Evolutionary conservation across 2,329 filamentous ascomycete species (phyloP).

Genomic region (Coniochaeta sp.): DNA sequence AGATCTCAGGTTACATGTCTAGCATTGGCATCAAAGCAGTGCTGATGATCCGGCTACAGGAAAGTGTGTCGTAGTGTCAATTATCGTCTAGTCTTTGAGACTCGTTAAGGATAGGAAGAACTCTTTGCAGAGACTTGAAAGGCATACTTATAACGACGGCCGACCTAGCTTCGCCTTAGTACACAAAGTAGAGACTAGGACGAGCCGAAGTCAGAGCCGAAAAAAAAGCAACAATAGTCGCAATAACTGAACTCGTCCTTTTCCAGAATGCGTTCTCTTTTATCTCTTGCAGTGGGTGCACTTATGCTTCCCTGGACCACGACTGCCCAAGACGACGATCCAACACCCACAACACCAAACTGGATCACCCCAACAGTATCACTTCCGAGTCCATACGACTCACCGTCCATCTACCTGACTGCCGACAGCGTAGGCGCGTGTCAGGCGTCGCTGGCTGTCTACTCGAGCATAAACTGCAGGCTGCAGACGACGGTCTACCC

Average conservation of each 20-base stretch:
- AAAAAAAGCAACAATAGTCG: background rate
- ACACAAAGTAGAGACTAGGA: no score
- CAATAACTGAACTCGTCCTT: background rate
- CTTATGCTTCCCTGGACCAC: background rate
- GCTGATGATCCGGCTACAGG: background rate
- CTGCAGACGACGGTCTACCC: background rate
- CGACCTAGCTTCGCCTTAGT: background rate
- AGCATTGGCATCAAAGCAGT: background rate
- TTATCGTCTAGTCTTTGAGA: background rate
- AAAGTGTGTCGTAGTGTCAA: background rate
- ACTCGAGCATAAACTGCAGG: background rate
- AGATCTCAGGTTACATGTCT: background rate
- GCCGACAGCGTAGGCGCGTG: background rate
- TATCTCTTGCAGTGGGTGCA: background rate
- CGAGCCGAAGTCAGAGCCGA: no score
- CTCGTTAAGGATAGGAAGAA: background rate
- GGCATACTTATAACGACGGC: background rate
- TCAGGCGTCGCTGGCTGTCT: background rate
- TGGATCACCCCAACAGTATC: background rate
- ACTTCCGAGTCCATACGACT: background rate
- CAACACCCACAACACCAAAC: background rate
- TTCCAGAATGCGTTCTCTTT: background rate
- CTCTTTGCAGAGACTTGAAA: background rate
- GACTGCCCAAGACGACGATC: background rate
- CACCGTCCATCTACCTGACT: background rate